phyloP scores from a whole-genome alignment of 805 yeast species.

The Isabelozyma heimii region DNA sequence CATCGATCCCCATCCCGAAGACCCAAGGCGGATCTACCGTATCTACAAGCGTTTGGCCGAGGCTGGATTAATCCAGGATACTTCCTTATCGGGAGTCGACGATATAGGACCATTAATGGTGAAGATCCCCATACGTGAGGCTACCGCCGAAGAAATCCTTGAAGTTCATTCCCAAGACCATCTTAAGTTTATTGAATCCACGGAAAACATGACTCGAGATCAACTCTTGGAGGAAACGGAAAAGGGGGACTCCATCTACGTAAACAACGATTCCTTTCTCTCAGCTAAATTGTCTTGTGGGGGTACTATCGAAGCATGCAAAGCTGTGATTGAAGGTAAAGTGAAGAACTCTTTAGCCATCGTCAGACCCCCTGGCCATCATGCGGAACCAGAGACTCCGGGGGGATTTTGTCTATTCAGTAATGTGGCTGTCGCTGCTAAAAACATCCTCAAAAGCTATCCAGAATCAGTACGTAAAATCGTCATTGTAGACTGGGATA shows the following conservation, averaged over 20 bases:
- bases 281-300: constrained; percentile 95
- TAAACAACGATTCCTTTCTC: constrained; percentile 82
- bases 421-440: constrained; percentile 96
- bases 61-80: constrained; percentile 84
- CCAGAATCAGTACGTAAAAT: constrained; percentile 87
- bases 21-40: constrained; percentile 92
- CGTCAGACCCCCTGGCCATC: constrained; percentile 99
- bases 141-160: constrained; percentile 78
- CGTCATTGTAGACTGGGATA: constrained; percentile 93
- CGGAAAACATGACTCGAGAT: constrained; percentile 75
- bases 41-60: constrained; percentile 92
- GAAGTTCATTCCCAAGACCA: constrained; percentile 84
- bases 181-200: constrained; percentile 68
- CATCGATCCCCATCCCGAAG: constrained; percentile 98
- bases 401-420: constrained; percentile 97
- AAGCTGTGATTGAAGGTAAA: constrained; percentile 87
- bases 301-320: constrained; percentile 94
- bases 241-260: constrained; percentile 90
- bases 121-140: constrained; percentile 89
- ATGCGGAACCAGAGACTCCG: constrained; percentile 95
- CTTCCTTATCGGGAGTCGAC: constrained; percentile 66
- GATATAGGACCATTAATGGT: constrained; percentile 84
- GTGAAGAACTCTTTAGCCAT: constrained; percentile 93
- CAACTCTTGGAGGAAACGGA: constrained; percentile 80
- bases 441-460: constrained; percentile 71